A percentile compares a stretch with the other conserved stretches of the same genome.
Evolutionary conservation across 2,329 filamentous ascomycete species (phyloP).

Genomic region (Fusarium dlaminii): DNA sequence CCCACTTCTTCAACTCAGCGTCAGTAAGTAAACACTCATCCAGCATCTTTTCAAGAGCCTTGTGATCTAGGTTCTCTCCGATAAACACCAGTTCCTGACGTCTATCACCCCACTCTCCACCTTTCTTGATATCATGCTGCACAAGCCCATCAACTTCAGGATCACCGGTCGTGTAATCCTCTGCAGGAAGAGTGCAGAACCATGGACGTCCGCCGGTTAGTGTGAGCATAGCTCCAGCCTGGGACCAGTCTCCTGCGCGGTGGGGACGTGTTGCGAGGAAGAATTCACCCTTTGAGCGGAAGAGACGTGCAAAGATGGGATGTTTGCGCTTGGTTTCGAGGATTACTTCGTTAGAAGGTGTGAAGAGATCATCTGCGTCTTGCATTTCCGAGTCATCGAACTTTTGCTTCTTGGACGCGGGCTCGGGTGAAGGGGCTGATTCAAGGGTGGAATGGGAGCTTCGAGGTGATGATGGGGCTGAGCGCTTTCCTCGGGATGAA

Average conservation of each 20-base stretch:
- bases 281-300: slow-evolving; percentile 71
- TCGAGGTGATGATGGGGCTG: slow-evolving; percentile 32
- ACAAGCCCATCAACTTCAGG: slow-evolving; percentile 59
- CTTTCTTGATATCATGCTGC: slow-evolving; percentile 59
- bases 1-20: slow-evolving; percentile 64
- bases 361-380: slow-evolving; percentile 42
- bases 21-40: slow-evolving; percentile 71
- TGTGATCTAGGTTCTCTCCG: slow-evolving; percentile 68
- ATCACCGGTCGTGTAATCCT: slow-evolving; percentile 60
- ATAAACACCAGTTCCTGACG: slow-evolving; percentile 80
- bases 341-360: slow-evolving; percentile 54
- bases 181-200: slow-evolving; percentile 68
- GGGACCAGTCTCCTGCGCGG: slow-evolving; percentile 68
- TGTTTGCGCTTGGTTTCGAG: slow-evolving; percentile 65
- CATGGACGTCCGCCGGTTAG: slow-evolving; percentile 64
- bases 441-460: slow-evolving; percentile 38
- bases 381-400: slow-evolving; percentile 26
- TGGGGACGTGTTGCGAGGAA: slow-evolving; percentile 67
- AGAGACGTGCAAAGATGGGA: slow-evolving; percentile 62
- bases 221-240: slow-evolving; percentile 72
- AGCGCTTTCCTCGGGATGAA: slow-evolving; percentile 28
- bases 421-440: slow-evolving; percentile 35
- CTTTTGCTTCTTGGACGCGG: slow-evolving; percentile 24
- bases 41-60: slow-evolving; percentile 60
- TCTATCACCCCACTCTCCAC: slow-evolving; percentile 73